These are phyloP conservation scores for Pouteria glomerata DNA, from an alignment of 148 eudicot genomes.

Conservation along the genomic window DNA sequence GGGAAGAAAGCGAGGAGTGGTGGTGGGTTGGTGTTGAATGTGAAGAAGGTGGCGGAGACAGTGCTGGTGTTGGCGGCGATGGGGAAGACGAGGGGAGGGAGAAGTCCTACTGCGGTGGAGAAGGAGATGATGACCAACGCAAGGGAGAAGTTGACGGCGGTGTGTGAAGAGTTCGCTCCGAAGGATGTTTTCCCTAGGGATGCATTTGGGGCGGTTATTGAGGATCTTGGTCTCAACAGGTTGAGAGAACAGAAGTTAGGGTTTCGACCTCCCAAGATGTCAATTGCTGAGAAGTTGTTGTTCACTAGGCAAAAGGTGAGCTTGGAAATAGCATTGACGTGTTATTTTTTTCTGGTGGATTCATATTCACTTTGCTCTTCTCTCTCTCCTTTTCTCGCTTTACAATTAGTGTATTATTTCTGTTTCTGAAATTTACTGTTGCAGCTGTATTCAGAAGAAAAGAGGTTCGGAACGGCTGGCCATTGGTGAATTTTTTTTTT, in stretches of 20 bases:
- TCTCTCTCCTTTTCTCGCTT: neutral
- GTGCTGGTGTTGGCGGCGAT: conserved; percentile 77
- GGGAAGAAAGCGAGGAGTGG: conserved; percentile 29
- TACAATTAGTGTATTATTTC: neutral
- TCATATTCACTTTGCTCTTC: too few relatives aligned
- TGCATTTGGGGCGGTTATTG: conserved; percentile 53
- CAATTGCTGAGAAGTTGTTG: conserved; percentile 59
- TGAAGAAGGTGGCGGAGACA: conserved; percentile 75
- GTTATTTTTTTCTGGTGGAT: too few relatives aligned
- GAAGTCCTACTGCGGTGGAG: conserved; percentile 57
- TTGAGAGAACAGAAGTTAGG: conserved; percentile 54
- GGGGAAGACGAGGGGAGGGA: conserved; percentile 84
- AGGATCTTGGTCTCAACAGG: conserved; percentile 74
- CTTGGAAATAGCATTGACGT: too few relatives aligned
- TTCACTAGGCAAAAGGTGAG: conserved; percentile 60
- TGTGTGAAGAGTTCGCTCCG: conserved; percentile 62
- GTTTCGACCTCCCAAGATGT: conserved; percentile 52
- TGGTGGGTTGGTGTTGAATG: conserved; percentile 15
- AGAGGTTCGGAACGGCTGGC: neutral
- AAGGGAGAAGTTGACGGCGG: conserved; percentile 45
- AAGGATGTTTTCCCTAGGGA: conserved; percentile 73
- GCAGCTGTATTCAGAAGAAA: neutral
- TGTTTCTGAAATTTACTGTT: neutral
- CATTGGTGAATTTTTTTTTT: neutral
- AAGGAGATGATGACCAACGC: conserved; percentile 74